These are phyloP conservation scores for Phyllosticta citribraziliensis DNA, from an alignment of 2,329 filamentous ascomycete genomes.

Conservation along the genomic window DNA sequence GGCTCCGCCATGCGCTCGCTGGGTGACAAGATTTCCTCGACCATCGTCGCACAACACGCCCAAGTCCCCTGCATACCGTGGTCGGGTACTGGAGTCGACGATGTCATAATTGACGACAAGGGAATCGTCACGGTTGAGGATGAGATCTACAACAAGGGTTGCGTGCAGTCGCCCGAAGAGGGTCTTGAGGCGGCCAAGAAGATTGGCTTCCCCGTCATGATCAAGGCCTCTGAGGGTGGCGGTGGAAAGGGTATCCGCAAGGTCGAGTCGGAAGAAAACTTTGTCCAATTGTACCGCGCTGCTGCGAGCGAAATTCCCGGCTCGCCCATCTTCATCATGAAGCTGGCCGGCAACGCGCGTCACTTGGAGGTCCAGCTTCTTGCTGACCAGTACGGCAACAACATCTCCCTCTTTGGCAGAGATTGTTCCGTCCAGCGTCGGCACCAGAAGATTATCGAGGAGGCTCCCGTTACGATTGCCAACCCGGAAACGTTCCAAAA, in stretches of 20 bases:
- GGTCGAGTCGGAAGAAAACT: constrained; percentile 74
- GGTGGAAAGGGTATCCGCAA: constrained; percentile 99
- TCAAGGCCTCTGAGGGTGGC: constrained; percentile 99
- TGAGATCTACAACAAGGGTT: constrained; percentile 78
- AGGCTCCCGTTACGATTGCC: constrained; percentile 94
- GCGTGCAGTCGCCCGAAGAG: constrained; percentile 81
- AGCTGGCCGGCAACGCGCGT: constrained; percentile 89
- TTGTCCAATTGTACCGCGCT: constrained; percentile 82
- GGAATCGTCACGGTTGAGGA: constrained; percentile 91
- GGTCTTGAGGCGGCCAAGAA: constrained; percentile 75
- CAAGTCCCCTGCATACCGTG: constrained; percentile 97
- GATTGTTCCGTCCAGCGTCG: constrained; percentile 97
- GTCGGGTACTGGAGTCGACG: constrained; percentile 86
- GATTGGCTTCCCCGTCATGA: constrained; percentile 99
- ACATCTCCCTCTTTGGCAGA: constrained; percentile 96
- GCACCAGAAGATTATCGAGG: constrained; percentile 99
- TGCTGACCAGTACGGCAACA: constrained; percentile 98
- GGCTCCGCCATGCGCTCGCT: constrained; percentile 98
- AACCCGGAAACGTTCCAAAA: constrained; percentile 79
- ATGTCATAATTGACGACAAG: constrained; percentile 66
- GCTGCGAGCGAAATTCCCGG: constrained; percentile 96
- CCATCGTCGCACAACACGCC: constrained; percentile 96
- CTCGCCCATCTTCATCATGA: constrained; percentile 99
- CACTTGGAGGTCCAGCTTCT: constrained; percentile 96
- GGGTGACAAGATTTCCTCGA: constrained; percentile 98